phyloP scores from a whole-genome alignment of 805 yeast genomes.

The Komagataella pseudopastoris region DNA sequence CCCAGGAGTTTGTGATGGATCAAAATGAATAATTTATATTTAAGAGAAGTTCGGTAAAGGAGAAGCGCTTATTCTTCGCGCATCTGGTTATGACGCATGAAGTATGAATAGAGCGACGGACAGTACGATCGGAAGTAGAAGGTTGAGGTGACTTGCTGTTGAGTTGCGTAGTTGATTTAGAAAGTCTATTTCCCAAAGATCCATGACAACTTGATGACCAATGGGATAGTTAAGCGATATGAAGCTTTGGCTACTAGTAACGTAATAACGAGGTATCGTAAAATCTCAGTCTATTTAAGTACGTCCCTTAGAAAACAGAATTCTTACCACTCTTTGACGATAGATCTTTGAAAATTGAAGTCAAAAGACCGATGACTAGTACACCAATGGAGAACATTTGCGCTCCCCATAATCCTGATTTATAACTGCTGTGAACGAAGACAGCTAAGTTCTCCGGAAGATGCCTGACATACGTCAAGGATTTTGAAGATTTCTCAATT shows the following conservation, averaged over 20 bases:
- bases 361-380: not conserved
- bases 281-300: not conserved
- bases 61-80: not conserved
- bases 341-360: not conserved
- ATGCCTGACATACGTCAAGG: constrained; percentile 10
- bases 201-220: too few relatives aligned
- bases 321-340: not conserved
- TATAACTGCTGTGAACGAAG: constrained; percentile 14
- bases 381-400: constrained; percentile 7
- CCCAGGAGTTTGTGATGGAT: not conserved
- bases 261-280: not conserved
- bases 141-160: not conserved
- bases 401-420: constrained; percentile 13
- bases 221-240: too few relatives aligned
- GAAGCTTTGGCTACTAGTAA: too few relatives aligned
- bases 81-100: not conserved
- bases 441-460: constrained; percentile 9
- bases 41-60: not conserved
- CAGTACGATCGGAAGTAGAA: not conserved
- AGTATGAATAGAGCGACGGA: not conserved
- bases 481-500: constrained; percentile 10
- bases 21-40: not conserved
- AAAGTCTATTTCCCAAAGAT: too few relatives aligned
- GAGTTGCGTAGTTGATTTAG: too few relatives aligned
- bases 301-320: not conserved